Evolutionary conservation across 352 stramenopile genomes (phyloP).

Genomic region (Phytophthora meadii): DNA sequence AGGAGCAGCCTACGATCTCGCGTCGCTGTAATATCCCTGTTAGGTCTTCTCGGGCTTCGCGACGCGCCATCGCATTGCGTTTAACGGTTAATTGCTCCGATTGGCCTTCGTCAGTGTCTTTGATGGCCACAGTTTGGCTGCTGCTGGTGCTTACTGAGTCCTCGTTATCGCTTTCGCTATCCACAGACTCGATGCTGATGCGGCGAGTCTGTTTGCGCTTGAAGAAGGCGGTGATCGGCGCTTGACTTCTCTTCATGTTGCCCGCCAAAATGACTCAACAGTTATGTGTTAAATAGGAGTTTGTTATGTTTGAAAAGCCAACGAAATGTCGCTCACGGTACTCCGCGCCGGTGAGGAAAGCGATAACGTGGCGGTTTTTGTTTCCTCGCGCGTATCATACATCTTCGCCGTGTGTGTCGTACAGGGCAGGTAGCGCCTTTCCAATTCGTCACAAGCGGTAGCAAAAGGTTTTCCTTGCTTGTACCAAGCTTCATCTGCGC

Average conservation of each 20-base stretch:
- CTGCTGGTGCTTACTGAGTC: not conserved
- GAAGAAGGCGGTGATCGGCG: constrained; percentile 77
- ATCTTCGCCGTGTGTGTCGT: too few relatives aligned
- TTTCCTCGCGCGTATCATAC: too few relatives aligned
- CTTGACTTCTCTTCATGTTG: constrained; percentile 33
- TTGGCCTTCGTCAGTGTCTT: not conserved
- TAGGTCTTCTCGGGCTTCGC: constrained; percentile 37
- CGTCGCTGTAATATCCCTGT: constrained; percentile 46
- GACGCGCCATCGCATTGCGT: constrained; percentile 1
- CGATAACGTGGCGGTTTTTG: too few relatives aligned
- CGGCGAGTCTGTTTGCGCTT: constrained; percentile 51
- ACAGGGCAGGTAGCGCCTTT: too few relatives aligned
- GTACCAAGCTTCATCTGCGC: too few relatives aligned
- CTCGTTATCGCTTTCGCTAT: constrained; percentile 28
- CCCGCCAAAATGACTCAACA: constrained; percentile 8
- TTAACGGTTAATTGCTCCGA: not conserved
- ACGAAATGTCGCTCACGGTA: too few relatives aligned
- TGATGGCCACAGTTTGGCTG: constrained; percentile 3
- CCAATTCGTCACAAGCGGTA: too few relatives aligned
- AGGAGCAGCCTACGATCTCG: constrained; percentile 42
- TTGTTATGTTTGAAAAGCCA: too few relatives aligned
- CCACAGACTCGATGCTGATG: constrained; percentile 26
- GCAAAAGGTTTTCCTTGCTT: too few relatives aligned
- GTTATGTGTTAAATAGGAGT: not conserved
- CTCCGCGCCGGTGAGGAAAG: too few relatives aligned